Base-by-base conservation (phyloP, 2,329 filamentous ascomycete genomes). In the Cercospora janseana region DNA sequence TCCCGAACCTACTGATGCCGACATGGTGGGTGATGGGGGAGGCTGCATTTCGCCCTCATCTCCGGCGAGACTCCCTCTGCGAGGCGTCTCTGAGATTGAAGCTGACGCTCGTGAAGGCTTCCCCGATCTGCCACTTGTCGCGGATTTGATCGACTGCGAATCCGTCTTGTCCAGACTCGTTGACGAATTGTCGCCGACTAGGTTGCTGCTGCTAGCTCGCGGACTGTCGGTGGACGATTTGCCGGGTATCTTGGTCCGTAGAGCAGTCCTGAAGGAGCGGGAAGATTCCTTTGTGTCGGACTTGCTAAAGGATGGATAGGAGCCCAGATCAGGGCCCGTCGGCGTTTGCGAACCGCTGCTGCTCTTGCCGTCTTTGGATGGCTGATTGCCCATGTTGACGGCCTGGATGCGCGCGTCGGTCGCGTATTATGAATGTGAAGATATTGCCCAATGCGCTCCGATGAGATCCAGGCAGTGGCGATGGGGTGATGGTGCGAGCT, bases 251-350 rank as follows among this genome's bases (percentile, higher is more conserved):
- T 96, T 96, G 55, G 89, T 94, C 54, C 88, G 81, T 60, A 97
- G 80, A 6, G 80, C 80, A 29, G 83, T 86, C 60, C 88, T 83
- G 69, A 96, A 84, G 4, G 91, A 96, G 58, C 90, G 86, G 24
- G 86, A 82, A 5, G 90, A 96, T 59, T 95, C 91, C 69, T 91
- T 92, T 21, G 92, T 97, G 67, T 97, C 92, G 49, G 90, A 89
- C 68, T 87, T 86, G 72, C 85, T 87, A 68, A 97, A 92, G 21
- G 92, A 95, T 21, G 91, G 92, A 70, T 93, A 95, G 23, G 88
- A 87, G 69, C 89, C 86, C 52, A 96, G 75, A 54, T 80, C 76
- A 28, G 87, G 82, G 57, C 72, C 74, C 52, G 71, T 73, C 31
- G 74, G 75, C 50, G 72, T 72, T 29, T 67, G 61, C 35, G 63